A percentile compares a stretch with the other conserved stretches of the same genome.
These are phyloP conservation scores for Bothriochloa decipiens DNA, from an alignment of 176 grass and related monocot species.

Conservation along the genomic window DNA sequence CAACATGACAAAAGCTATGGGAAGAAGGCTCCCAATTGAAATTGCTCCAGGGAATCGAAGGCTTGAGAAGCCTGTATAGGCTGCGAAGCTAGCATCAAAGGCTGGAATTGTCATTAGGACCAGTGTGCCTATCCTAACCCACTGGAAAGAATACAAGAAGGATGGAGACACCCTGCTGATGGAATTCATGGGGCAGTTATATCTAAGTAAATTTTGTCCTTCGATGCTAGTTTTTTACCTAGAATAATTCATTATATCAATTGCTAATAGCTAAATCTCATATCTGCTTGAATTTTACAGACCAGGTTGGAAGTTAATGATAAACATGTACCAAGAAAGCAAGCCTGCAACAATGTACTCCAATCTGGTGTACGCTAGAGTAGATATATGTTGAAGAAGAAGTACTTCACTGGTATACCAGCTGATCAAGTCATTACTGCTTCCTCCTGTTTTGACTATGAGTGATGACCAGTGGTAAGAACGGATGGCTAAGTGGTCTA, in stretches of 20 bases:
- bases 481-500: not conserved
- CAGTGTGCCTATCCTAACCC: not conserved
- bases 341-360: not conserved
- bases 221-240: not conserved
- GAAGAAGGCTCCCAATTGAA: not conserved
- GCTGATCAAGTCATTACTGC: not conserved
- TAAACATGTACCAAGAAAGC: not conserved
- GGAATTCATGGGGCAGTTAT: not conserved
- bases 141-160: not conserved
- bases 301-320: not conserved
- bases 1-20: not conserved
- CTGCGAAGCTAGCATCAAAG: not conserved
- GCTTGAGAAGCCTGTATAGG: not conserved
- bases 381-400: not conserved
- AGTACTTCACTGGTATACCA: not conserved
- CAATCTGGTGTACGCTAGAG: not conserved
- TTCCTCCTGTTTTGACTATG: rapidly evolving
- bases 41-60: not conserved
- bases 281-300: not conserved
- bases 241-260: not conserved
- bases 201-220: not conserved
- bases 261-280: not conserved
- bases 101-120: not conserved
- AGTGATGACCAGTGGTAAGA: not conserved
- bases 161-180: not conserved